Conservation (phyloP, 2,329 filamentous ascomycete species). For the Paecilomyces dactylethromorphus region DNA sequence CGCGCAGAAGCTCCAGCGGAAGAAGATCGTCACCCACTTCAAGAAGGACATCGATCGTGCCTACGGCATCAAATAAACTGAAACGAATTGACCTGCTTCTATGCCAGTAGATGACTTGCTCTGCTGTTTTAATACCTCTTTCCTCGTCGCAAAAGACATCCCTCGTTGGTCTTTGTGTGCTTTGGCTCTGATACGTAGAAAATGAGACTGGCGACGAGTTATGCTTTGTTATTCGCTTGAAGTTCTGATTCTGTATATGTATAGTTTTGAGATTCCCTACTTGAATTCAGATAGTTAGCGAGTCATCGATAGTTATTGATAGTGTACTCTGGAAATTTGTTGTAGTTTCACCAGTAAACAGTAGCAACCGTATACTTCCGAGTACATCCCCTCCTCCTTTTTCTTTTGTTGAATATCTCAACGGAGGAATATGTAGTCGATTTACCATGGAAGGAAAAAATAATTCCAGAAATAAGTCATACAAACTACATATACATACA, state of each 20-base stretch:
- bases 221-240: not conserved
- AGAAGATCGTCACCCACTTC: conserved; percentile 58
- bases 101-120: not conserved
- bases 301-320: not conserved
- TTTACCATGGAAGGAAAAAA: no score
- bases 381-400: not conserved
- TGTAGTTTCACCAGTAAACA: not conserved
- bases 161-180: not conserved
- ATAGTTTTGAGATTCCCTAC: not conserved
- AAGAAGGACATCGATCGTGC: conserved; percentile 56
- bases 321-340: not conserved
- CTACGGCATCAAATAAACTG: conserved; percentile 42
- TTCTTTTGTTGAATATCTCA: no score
- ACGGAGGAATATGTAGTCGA: no score
- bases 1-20: conserved; percentile 67
- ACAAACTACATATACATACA: no score
- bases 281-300: not conserved
- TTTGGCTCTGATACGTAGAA: not conserved
- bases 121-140: not conserved
- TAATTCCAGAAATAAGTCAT: no score
- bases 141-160: not conserved
- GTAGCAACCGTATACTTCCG: not conserved
- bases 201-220: not conserved
- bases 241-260: not conserved
- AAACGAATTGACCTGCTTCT: not conserved